Base-by-base conservation (phyloP, 1,139 yeast species). In the Nakaseomyces glabratus region DNA sequence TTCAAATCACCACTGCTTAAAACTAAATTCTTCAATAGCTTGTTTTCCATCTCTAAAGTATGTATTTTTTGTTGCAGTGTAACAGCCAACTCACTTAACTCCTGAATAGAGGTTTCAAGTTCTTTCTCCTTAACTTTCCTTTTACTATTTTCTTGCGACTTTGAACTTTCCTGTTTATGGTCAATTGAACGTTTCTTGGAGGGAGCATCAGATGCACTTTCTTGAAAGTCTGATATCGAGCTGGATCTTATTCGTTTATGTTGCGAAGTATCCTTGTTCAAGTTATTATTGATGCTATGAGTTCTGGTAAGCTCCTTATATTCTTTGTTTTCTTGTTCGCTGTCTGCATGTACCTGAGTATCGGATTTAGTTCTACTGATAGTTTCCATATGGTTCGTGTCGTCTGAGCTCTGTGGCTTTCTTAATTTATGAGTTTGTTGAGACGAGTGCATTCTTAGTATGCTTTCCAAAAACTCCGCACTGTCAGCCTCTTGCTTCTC, bases 61-160 rank as follows among this genome's bases (percentile, higher is more conserved):
- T 66, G 66, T 31, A 76, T 68, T 47, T 76, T 75, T 39, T 67
- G 60, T 52, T 82, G 90, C 43, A 82, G 67, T 18, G 63, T 62
- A 35, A 66, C 65, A 16, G 82, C 75, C 47, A 72, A 57, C 21
- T 79, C 82, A 46, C 71, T 72, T 42, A 85, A 65, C 37, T 73
- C 77, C 47, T 68, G 66, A 13, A 84, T 66, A 37, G 71, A 73
- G 29, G 67, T 66, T 58, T 84, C 94, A 78, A 84, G 74, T 55
- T 84, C 88, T 56, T 78, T 85, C 57, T 85, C 95, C 52, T 82
- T 78, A 57, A 76, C 49, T 64, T 82, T 85, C 69, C 80, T 82
- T 65, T 80, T 82, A n/a, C 30, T 26, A 7, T 15, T 15, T 4
- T 26, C 30, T 7, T 6, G 10, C 4, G 30, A 11, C 15, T 26